A percentile compares a stretch with the other conserved stretches of the same genome.
Evolutionary conservation across 2,329 filamentous ascomycete genomes (phyloP).

Genomic region (Colletotrichum sp.): DNA sequence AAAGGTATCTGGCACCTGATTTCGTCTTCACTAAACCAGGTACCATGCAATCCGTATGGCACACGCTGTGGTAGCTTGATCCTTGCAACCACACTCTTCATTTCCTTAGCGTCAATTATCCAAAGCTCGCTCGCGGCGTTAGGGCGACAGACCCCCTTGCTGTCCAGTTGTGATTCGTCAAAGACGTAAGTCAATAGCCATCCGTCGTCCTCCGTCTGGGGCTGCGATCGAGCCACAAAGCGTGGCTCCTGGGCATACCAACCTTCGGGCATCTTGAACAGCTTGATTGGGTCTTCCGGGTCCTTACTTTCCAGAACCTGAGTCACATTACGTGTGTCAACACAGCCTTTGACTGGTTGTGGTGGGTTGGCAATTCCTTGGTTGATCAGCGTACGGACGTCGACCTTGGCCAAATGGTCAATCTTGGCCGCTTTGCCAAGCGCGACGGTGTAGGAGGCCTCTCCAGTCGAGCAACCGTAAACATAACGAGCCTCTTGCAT

Average conservation of each 20-base stretch:
- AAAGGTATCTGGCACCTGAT: slow-evolving; percentile 51
- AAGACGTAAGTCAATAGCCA: slow-evolving; percentile 74
- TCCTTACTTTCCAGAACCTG: slow-evolving; percentile 55
- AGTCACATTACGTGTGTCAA: slow-evolving; percentile 60
- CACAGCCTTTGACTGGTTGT: slow-evolving; percentile 61
- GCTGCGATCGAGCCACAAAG: slow-evolving; percentile 58
- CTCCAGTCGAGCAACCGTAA: slow-evolving; percentile 70
- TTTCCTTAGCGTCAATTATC: slow-evolving; percentile 68
- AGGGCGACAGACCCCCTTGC: slow-evolving; percentile 46
- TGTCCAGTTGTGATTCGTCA: slow-evolving; percentile 69
- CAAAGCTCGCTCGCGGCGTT: slow-evolving; percentile 66
- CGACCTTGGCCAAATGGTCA: slow-evolving; percentile 68
- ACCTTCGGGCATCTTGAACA: slow-evolving; percentile 65
- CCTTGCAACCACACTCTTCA: slow-evolving; percentile 64
- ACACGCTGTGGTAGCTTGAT: slow-evolving; percentile 69
- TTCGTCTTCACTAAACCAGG: slow-evolving; percentile 62
- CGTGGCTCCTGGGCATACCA: slow-evolving; percentile 72
- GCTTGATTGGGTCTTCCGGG: slow-evolving; percentile 59
- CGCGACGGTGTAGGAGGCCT: slow-evolving; percentile 61
- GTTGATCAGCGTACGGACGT: slow-evolving; percentile 57
- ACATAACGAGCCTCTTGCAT: slow-evolving; percentile 67
- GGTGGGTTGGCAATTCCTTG: slow-evolving; percentile 52
- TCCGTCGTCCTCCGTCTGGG: slow-evolving; percentile 65
- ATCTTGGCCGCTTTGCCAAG: slow-evolving; percentile 71
- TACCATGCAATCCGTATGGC: slow-evolving; percentile 72